A percentile compares a stretch with the other conserved stretches of the same genome.
Conservation (phyloP, 306 rosid species). For the Begonia loranthoides region DNA sequence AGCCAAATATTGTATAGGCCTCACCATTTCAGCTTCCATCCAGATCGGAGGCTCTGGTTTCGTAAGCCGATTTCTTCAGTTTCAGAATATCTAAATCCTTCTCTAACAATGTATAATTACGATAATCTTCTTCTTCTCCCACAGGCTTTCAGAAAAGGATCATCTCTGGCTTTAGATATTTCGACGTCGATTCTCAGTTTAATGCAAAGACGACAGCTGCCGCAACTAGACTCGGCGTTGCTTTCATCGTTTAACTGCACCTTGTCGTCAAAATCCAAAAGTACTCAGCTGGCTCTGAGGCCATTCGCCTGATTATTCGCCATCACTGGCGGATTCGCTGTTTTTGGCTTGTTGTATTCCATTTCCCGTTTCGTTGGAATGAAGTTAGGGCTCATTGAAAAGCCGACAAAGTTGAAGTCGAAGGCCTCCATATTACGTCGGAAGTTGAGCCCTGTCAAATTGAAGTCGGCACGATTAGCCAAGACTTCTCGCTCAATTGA, state of each 20-base stretch:
- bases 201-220: slow-evolving; percentile 5
- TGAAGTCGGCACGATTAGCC: background rate
- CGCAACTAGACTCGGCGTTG: slow-evolving; percentile 3
- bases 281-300: slow-evolving; percentile 18
- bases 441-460: background rate
- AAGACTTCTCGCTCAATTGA: no score
- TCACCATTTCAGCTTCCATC: slow-evolving; percentile 6
- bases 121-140: background rate
- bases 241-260: slow-evolving; percentile 7
- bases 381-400: no score
- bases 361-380: background rate
- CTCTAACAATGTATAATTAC: no score
- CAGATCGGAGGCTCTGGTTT: no score
- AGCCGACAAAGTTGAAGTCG: background rate
- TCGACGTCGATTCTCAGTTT: background rate
- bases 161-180: background rate
- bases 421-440: background rate
- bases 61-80: no score
- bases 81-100: no score
- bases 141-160: slow-evolving; percentile 7
- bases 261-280: slow-evolving; percentile 7
- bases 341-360: slow-evolving; percentile 7
- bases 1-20: slow-evolving; percentile 2
- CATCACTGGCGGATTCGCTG: slow-evolving; percentile 16
- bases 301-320: slow-evolving; percentile 32